These are phyloP conservation scores for Withania somnifera DNA, from an alignment of 305 asterid species.

Conservation along the genomic window DNA sequence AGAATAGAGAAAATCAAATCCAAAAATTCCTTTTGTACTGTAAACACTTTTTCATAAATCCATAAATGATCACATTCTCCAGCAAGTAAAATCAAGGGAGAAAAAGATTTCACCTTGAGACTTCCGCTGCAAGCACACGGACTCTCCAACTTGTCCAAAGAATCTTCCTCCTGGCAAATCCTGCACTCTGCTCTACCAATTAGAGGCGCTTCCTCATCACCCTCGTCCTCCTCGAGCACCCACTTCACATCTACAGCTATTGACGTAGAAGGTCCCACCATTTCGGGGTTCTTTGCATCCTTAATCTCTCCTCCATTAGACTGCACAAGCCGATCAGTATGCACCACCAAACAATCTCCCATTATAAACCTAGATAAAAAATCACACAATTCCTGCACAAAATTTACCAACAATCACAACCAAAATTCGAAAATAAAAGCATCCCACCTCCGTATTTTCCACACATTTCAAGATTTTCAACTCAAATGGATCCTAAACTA, in stretches of 20 bases:
- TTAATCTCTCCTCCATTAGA: constrained; percentile 29
- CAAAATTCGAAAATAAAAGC: not conserved
- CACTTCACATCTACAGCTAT: constrained; percentile 23
- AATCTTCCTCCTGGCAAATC: constrained; percentile 95
- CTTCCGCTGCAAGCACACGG: constrained; percentile 97
- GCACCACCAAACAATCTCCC: constrained; percentile 50
- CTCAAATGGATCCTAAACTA: no score
- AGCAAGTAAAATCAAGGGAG: no score
- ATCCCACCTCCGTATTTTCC: no score
- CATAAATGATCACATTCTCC: no score
- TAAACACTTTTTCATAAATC: not conserved
- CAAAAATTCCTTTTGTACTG: not conserved
- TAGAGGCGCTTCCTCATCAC: constrained; percentile 50
- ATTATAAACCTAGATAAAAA: constrained; percentile 14
- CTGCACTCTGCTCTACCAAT: constrained; percentile 77
- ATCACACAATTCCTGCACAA: not conserved
- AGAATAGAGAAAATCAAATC: not conserved
- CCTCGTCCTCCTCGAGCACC: constrained; percentile 27
- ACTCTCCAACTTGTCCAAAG: constrained; percentile 58
- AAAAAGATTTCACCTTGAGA: constrained; percentile 49
- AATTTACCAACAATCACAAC: not conserved
- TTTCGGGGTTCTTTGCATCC: no score
- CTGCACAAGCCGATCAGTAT: not conserved
- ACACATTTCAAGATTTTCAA: no score
- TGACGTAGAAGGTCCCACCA: constrained; percentile 44